Evolutionary conservation across 1,284 basidiomycete genomes (phyloP), one percentile per base, ranked within the genome.

Genomic region (Ceratobasidium sp.): DNA sequence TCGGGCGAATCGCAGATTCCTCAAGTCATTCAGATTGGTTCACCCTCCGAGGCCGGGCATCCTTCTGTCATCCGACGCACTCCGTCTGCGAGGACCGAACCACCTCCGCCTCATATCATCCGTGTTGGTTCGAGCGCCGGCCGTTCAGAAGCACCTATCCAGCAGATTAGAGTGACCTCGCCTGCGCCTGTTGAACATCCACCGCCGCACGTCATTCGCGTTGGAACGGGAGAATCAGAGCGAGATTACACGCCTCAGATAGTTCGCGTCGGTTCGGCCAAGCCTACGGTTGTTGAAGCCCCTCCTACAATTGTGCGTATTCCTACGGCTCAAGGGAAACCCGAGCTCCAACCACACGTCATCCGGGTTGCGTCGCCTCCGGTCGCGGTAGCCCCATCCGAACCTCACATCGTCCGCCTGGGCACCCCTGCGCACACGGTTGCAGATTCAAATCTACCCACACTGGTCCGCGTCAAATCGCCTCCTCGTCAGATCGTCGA

Each of bases 191-290:
- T 45, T 33, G 71, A 35, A 20, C 23, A 75, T 33, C 47, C 53
- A 17, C 60, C 67, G 26, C 77, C 77, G 26, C 77, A 76, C 28
- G 68, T 78, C 26, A 73, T 78, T 39, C 74, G 67, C 28, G 47
- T 75, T 31, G 60, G 60, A 23, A 45, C 47, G 2, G 61, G 13
- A 4, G 17, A 39, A 11, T 23, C 56, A 20, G 56, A 75, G 35
- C 66, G 49, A 3, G 60, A 53, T 26, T 39, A 54, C 11, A 8
- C 33, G 6, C 60, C 60, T 2, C 71, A 37, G 11, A 75, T 75
- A 20, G 71, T 75, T 17, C 71, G 73, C 10, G 73, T 75, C 10
- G 33, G 47, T 13, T 65, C 73, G 28, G 65, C 73, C 8, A 75
- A 65, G 37, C 73, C 73, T 11, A 15, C 20, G 3, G 56, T 49